Conservation (phyloP, 139 green algal genomes). For the Tetradesmus lagerheimii region DNA sequence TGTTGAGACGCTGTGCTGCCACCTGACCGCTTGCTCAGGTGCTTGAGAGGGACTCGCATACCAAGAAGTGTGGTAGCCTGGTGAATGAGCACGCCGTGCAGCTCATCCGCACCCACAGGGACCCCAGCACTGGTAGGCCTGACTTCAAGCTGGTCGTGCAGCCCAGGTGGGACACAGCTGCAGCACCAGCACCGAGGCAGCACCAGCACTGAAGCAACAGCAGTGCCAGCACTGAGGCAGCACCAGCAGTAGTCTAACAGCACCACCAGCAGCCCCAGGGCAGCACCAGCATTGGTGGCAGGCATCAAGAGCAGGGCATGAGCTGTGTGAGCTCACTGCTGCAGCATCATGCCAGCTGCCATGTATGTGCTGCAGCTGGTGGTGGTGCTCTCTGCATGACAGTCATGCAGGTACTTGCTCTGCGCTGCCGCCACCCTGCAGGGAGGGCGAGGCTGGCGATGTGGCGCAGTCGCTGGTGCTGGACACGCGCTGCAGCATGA, state of each 20-base stretch:
- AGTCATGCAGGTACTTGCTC: neutral
- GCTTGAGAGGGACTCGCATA: neutral
- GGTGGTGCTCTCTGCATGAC: no score
- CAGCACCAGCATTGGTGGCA: neutral
- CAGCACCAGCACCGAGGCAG: neutral
- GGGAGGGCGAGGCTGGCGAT: neutral
- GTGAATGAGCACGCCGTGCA: conserved; percentile 24
- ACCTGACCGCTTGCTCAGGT: neutral
- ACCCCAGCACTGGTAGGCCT: neutral
- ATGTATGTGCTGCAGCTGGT: no score
- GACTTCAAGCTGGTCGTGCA: neutral
- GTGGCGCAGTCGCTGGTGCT: neutral
- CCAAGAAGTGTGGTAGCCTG: neutral
- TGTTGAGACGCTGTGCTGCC: no score
- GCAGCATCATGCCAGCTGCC: neutral
- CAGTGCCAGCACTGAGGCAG: neutral
- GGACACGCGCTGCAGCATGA: neutral
- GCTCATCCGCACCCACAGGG: neutral
- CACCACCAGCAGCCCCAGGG: no score
- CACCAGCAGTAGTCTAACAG: neutral
- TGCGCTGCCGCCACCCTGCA: neutral
- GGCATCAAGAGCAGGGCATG: no score
- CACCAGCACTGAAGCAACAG: neutral
- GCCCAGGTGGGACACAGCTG: neutral
- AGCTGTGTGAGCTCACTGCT: no score